Percentiles rank a stretch among this genome's conserved stretches.
phyloP scores from a whole-genome alignment of 345 rosid species.

The Cardamine chenopodiifolia region DNA sequence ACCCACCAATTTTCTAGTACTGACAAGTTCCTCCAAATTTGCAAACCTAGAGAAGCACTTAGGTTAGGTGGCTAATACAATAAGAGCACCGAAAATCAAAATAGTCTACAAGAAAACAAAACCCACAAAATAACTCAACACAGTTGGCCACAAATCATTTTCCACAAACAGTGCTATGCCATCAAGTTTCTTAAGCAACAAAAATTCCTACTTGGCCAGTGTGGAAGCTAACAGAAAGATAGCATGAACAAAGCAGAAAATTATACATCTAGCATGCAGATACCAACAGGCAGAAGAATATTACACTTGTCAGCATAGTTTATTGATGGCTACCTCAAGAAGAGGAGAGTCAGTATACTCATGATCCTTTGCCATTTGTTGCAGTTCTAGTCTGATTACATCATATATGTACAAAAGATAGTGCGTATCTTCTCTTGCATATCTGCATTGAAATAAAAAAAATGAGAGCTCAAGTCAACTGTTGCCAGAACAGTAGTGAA shows the following conservation, averaged over 20 bases:
- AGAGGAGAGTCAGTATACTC: slow-evolving; percentile 62
- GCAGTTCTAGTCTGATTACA: slow-evolving; percentile 59
- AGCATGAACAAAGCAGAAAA: slow-evolving; percentile 3
- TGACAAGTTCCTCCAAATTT: slow-evolving; percentile 4
- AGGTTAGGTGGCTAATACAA: slow-evolving; percentile 1
- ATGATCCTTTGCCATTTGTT: slow-evolving; percentile 48
- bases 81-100: not conserved
- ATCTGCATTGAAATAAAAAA: slow-evolving; percentile 56
- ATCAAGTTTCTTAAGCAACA: slow-evolving; percentile 19
- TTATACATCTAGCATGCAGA: not conserved
- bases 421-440: slow-evolving; percentile 98
- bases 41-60: slow-evolving; percentile 12
- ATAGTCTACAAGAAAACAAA: not conserved
- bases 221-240: slow-evolving; percentile 7
- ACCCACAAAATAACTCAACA: slow-evolving; percentile 9
- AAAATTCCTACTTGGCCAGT: slow-evolving; percentile 5
- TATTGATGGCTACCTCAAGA: slow-evolving; percentile 58
- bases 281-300: slow-evolving; percentile 3
- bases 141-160: slow-evolving; percentile 8
- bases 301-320: slow-evolving; percentile 16
- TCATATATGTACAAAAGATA: slow-evolving; percentile 83
- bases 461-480: slow-evolving; percentile 15
- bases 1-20: not conserved
- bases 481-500: slow-evolving; percentile 16
- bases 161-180: slow-evolving; percentile 19